phyloP scores from a whole-genome alignment of 148 eudicot species.

The Rhododendron kiyosumense region DNA sequence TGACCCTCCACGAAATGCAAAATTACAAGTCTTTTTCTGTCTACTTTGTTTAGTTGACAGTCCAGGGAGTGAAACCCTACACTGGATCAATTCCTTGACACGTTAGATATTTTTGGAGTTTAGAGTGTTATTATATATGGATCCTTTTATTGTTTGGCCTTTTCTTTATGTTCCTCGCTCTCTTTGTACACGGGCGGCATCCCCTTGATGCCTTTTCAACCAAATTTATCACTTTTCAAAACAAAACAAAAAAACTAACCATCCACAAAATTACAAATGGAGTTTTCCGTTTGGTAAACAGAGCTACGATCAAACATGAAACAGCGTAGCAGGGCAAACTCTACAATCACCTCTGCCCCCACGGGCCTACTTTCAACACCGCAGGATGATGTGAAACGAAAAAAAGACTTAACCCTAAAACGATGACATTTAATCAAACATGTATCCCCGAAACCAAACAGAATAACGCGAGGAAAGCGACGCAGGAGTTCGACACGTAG shows the following conservation, averaged over 20 bases:
- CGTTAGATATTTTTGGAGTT: too few relatives aligned
- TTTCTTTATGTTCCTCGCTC: not conserved
- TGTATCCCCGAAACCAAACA: not conserved
- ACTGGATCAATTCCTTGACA: not conserved
- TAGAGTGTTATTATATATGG: too few relatives aligned
- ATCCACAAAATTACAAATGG: not conserved
- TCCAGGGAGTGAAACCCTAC: not conserved
- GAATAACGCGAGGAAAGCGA: not conserved
- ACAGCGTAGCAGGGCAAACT: not conserved
- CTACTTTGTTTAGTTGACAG: not conserved
- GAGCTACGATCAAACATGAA: not conserved
- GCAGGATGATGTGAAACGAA: not conserved
- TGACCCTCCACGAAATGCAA: not conserved
- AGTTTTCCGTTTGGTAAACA: not conserved
- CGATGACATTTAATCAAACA: not conserved
- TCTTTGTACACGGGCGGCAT: not conserved
- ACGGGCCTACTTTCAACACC: not conserved
- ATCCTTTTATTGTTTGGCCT: not conserved
- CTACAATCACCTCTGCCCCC: not conserved
- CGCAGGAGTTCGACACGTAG: not conserved
- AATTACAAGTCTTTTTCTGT: not conserved
- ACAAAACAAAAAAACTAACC: not conserved
- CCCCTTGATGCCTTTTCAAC: not conserved
- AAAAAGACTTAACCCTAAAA: slow-evolving; percentile 1
- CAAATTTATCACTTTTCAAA: not conserved